Percentiles rank a stretch among this genome's conserved stretches.
These are phyloP conservation scores for Annulohypoxylon bovei DNA, from an alignment of 495 filamentous ascomycete species.

Conservation along the genomic window DNA sequence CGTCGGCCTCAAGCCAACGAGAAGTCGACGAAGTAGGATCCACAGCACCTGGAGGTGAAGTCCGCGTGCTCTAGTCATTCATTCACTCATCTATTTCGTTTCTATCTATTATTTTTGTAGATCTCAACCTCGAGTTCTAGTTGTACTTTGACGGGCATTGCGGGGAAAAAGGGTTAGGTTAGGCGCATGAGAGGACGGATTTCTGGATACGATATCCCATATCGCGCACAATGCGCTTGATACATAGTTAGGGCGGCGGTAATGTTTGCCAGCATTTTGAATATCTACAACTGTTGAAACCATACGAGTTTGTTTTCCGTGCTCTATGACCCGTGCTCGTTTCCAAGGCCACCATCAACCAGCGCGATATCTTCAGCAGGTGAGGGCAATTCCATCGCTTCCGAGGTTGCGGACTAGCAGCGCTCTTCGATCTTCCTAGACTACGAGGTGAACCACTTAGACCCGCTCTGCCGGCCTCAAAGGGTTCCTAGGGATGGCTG, in stretches of 20 bases:
- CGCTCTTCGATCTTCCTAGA: background rate
- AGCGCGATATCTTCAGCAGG: background rate
- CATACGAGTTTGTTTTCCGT: background rate
- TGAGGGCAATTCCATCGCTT: background rate
- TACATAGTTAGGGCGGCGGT: conserved; percentile 26
- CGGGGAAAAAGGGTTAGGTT: conserved; percentile 4
- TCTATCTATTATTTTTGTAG: conserved; percentile 24
- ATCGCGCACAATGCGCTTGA: conserved; percentile 39
- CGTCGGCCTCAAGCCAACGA: conserved; percentile 63
- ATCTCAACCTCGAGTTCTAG: conserved; percentile 19
- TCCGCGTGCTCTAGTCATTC: conserved; percentile 26
- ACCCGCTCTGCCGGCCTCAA: conserved; percentile 4
- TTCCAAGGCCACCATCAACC: background rate
- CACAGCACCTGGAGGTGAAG: conserved; percentile 63
- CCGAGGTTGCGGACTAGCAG: too few species aligned
- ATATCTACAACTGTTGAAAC: conserved; percentile 25
- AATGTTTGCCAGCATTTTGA: conserved; percentile 14
- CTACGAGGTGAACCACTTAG: background rate
- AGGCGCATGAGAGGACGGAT: conserved; percentile 30
- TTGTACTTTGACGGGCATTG: conserved; percentile 31
- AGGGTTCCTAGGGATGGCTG: background rate
- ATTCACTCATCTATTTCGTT: conserved; percentile 23
- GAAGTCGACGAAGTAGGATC: conserved; percentile 57
- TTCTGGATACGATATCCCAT: conserved; percentile 39
- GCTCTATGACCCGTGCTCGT: background rate